Conservation (phyloP, 1,139 yeast species). For the Casaregolazyma suthepensis region DNA sequence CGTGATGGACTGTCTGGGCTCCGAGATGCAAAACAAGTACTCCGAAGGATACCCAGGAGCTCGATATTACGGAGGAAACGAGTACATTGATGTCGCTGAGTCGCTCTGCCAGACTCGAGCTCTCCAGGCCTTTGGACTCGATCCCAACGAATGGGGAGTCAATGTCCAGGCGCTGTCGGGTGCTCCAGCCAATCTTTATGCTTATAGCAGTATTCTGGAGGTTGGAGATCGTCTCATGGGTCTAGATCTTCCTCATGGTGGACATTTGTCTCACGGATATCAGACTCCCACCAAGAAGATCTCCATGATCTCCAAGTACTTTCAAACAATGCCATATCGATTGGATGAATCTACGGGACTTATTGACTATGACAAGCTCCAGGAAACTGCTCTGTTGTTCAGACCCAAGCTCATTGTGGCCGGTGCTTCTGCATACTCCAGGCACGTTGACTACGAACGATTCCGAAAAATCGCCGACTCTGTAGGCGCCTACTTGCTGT, state of each 20-base stretch:
- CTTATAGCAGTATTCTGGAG: conserved; percentile 88
- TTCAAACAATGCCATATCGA: conserved; percentile 98
- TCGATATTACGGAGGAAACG: conserved; percentile 95
- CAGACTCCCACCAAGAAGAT: conserved; percentile 94
- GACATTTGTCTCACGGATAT: conserved; percentile 96
- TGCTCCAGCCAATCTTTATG: conserved; percentile 96
- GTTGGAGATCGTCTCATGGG: conserved; percentile 98
- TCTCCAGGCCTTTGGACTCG: conserved; percentile 72
- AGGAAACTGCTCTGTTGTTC: conserved; percentile 79
- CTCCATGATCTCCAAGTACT: conserved; percentile 92
- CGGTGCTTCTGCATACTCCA: conserved; percentile 96
- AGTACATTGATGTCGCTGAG: conserved; percentile 92
- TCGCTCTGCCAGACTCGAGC: conserved; percentile 90
- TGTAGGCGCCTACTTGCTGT: conserved; percentile 92
- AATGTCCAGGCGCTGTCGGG: conserved; percentile 95
- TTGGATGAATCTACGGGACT: conserved; percentile 86
- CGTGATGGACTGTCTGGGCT: conserved; percentile 93
- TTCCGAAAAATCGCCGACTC: conserved; percentile 96
- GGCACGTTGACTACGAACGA: conserved; percentile 89
- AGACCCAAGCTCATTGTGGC: conserved; percentile 96
- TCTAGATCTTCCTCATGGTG: conserved; percentile 95
- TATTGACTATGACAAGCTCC: conserved; percentile 92
- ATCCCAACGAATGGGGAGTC: conserved; percentile 92
- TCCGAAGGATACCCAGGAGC: conserved; percentile 99
- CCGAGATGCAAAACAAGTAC: conserved; percentile 96